Conservation (phyloP, 2,329 filamentous ascomycete species). For the Cyclaneusma minus region DNA sequence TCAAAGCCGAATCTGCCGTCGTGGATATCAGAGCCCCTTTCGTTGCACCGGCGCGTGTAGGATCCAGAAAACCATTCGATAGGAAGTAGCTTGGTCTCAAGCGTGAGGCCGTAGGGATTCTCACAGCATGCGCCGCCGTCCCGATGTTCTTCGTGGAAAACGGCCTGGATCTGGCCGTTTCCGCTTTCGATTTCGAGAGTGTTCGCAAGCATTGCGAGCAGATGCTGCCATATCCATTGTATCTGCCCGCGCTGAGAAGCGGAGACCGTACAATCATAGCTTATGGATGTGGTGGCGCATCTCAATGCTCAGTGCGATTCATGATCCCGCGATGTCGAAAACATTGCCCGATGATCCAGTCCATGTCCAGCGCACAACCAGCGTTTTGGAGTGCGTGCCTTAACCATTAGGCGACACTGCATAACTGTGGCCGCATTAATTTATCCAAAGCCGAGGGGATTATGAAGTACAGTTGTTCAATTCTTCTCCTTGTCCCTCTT, state of each 20-base stretch:
- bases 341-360: too few species aligned
- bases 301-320: too few species aligned
- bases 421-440: too few species aligned
- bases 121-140: slow-evolving; percentile 1
- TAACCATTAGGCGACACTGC: too few species aligned
- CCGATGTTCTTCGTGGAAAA: slow-evolving; percentile 1
- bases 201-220: slow-evolving; percentile 1
- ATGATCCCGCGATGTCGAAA: too few species aligned
- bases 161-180: slow-evolving; percentile 1
- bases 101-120: background rate
- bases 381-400: too few species aligned
- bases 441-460: too few species aligned
- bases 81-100: slow-evolving; percentile 1
- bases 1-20: slow-evolving; percentile 1
- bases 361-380: too few species aligned
- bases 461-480: too few species aligned
- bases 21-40: slow-evolving; percentile 1
- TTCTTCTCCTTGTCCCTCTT: too few species aligned
- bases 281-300: too few species aligned
- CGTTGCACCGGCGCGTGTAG: slow-evolving; percentile 1
- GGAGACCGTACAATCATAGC: slow-evolving; percentile 18
- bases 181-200: background rate
- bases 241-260: slow-evolving; percentile 9
- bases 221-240: slow-evolving; percentile 7
- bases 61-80: slow-evolving; percentile 1